phyloP scores from a whole-genome alignment of 192 early-diverging fungal genomes.

The Coemansia sp. region DNA sequence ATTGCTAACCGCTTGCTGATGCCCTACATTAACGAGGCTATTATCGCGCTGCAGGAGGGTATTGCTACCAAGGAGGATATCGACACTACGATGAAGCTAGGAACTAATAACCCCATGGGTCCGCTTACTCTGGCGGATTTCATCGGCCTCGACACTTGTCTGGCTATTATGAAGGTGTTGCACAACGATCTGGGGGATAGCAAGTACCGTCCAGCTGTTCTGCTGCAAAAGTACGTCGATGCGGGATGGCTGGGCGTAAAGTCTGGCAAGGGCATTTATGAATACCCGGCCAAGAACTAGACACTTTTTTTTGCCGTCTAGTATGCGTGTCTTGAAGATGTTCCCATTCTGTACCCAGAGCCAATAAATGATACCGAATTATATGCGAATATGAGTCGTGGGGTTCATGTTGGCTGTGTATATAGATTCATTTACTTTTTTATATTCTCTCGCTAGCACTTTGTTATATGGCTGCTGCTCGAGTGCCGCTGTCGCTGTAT shows the following conservation, averaged over 20 bases:
- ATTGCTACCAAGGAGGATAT: constrained; percentile 93
- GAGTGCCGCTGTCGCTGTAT: constrained; percentile 52
- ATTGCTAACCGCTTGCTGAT: constrained; percentile 97
- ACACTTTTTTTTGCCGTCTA: not conserved
- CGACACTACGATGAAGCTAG: constrained; percentile 98
- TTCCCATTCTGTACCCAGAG: not conserved
- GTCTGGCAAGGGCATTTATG: constrained; percentile 86
- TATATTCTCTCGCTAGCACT: not conserved
- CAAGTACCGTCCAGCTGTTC: constrained; percentile 92
- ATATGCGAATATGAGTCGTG: not conserved
- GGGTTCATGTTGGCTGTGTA: not conserved
- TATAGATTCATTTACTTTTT: not conserved
- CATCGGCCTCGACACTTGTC: constrained; percentile 97
- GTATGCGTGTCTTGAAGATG: not conserved
- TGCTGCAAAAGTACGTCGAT: constrained; percentile 94
- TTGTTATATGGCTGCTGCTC: not conserved
- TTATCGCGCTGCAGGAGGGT: constrained; percentile 82
- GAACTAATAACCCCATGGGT: constrained; percentile 97
- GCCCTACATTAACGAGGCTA: constrained; percentile 99
- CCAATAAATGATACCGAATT: not conserved
- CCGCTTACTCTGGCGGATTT: constrained; percentile 96
- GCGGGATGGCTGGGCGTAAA: constrained; percentile 97
- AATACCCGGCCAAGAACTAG: constrained; percentile 58
- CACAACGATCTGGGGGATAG: constrained; percentile 89
- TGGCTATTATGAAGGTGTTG: constrained; percentile 96